phyloP scores from a whole-genome alignment of 345 rosid species.

The Gossypium raimondii region DNA sequence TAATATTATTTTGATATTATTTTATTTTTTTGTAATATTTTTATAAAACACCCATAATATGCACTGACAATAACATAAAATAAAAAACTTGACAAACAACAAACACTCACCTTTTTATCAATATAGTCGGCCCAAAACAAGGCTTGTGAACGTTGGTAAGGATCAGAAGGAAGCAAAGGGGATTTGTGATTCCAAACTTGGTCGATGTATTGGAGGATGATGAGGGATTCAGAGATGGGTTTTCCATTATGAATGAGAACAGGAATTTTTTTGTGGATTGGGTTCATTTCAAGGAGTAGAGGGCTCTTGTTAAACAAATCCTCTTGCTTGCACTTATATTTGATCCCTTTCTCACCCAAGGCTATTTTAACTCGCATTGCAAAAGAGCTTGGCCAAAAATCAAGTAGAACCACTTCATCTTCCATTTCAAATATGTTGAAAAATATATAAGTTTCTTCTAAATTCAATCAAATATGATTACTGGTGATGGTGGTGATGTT shows the following conservation, averaged over 20 bases:
- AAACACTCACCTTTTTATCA: neutral
- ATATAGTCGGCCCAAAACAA: constrained; percentile 2
- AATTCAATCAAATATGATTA: no score
- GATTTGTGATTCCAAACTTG: constrained; percentile 12
- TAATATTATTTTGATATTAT: no score
- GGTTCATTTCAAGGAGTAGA: neutral
- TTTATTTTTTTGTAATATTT: no score
- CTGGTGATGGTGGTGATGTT: neutral
- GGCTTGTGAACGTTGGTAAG: constrained; percentile 9
- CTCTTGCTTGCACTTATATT: constrained; percentile 8
- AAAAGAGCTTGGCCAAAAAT: constrained; percentile 6
- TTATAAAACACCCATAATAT: no score
- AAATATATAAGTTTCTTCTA: neutral
- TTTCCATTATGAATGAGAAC: constrained; percentile 9
- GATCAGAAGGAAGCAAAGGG: constrained; percentile 7
- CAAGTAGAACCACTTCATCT: constrained; percentile 4
- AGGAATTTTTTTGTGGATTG: constrained; percentile 6
- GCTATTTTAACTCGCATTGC: constrained; percentile 12
- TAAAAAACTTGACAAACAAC: neutral
- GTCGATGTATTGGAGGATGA: constrained; percentile 8
- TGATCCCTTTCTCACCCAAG: constrained; percentile 5
- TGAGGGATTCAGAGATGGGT: constrained; percentile 12
- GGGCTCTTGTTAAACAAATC: constrained; percentile 8
- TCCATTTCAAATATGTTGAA: neutral
- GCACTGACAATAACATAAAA: no score